Conservation (phyloP, 2,329 filamentous ascomycete species). For the Orbilia oligospora region DNA sequence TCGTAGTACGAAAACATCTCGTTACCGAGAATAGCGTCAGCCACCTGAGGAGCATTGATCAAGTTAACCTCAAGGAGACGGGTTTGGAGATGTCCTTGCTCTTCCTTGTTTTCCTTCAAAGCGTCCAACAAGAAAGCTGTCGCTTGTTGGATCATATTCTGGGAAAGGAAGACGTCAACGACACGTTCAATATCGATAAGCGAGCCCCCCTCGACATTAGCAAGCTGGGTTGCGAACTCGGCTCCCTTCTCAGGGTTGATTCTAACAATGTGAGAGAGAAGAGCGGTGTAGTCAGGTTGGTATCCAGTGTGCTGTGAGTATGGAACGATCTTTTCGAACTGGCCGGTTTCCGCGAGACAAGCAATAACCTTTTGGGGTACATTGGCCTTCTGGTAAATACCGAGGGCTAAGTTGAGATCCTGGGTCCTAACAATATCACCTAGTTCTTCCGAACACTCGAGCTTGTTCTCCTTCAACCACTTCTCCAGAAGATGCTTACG, state of each 20-base stretch:
- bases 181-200: slow-evolving; percentile 94
- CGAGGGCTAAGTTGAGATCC: slow-evolving; percentile 87
- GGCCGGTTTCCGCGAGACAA: slow-evolving; percentile 92
- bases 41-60: slow-evolving; percentile 94
- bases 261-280: slow-evolving; percentile 92
- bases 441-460: slow-evolving; percentile 95
- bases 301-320: slow-evolving; percentile 89
- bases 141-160: slow-evolving; percentile 97
- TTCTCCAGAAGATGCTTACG: slow-evolving; percentile 97
- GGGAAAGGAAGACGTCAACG: slow-evolving; percentile 97
- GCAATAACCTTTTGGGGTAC: slow-evolving; percentile 94
- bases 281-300: slow-evolving; percentile 92
- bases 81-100: slow-evolving; percentile 94
- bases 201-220: slow-evolving; percentile 87
- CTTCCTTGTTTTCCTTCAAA: slow-evolving; percentile 92
- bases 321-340: slow-evolving; percentile 95
- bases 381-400: slow-evolving; percentile 91
- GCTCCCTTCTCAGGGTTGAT: slow-evolving; percentile 93
- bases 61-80: slow-evolving; percentile 98
- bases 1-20: slow-evolving; percentile 99
- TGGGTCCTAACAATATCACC: slow-evolving; percentile 93
- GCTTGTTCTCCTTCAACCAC: slow-evolving; percentile 96
- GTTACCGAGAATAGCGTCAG: slow-evolving; percentile 96
- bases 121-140: slow-evolving; percentile 98
- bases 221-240: slow-evolving; percentile 93